Evolutionary conservation across 306 rosid genomes (phyloP), one percentile per base, ranked within the genome.

Genomic region (Rosa rugosa): DNA sequence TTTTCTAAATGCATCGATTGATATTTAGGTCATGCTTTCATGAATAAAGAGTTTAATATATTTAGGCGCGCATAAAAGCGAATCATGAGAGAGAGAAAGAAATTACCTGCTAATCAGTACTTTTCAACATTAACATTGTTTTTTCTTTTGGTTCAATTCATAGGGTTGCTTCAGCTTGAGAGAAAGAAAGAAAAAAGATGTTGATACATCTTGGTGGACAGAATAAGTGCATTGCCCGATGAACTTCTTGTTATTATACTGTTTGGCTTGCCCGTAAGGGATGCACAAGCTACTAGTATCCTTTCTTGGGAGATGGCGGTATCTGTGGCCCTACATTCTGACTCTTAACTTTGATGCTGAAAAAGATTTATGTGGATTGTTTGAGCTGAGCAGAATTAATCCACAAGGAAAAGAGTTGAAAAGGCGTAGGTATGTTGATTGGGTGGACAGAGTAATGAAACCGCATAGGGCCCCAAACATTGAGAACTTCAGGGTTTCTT

Each of bases 261-360:
- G 40, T 71, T 62, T 49, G 42, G 51, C 4, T 71, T 71, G 75
- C 59, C 46, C 0, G 7, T 49, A 14, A 49, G 16, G 42, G 60
- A 49, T 11, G 75, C 75, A 45, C 59, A 13, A 14, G 62, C 45
- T 17, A 23, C 44, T 2, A 47, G 60, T 50, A 51, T 47, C 16
- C 62, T 71, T 14, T 71, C 75, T 25, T 31, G 34, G 23, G 25
- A 31, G 75, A 49, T 71, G 75, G 75, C 42, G 6, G 45, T 31
- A 16, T 50, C 22, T 49, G 9, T 49, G 76, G 31, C 2, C 13
- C 1, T 25, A 5, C 31, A 72, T 22, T 0, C 27, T 20, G 4
- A 9, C 6, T 72, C 63, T 72, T 31, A 36, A 31, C n/a, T 47
- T 72, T 31, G 46, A 50, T 25, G 31, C 20, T 25, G 75, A 47